Evolutionary conservation across 2,329 filamentous ascomycete genomes (phyloP), one percentile per base, ranked within the genome.

Genomic region (Penicillium sp.): DNA sequence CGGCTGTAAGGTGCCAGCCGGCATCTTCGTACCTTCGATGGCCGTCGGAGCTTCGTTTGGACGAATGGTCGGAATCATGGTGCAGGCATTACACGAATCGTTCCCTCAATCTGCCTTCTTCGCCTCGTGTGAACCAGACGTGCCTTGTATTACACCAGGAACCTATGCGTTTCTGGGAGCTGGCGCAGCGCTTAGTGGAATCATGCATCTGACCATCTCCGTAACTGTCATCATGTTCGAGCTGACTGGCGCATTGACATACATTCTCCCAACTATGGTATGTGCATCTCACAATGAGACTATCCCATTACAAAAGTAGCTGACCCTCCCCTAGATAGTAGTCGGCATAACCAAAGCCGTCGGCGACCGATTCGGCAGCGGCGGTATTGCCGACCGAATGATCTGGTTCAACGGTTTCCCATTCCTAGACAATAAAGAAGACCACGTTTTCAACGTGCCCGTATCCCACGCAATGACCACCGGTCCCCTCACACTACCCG

Each of bases 161-260:
- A 97, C 93, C 1, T 99, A 99, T 65, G 93, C 93, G 6, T 95
- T 99, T 60, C 78, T 99, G 0, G 93, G 93, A 35, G 93, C 93
- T 4, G 93, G 85, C 0, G 92, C 93, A 2, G 89, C 93, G 0
- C 77, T 99, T 19, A 92, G 88, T 67, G 93, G 93, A 9, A 96
- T 97, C 64, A 99, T 97, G 92, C 93, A 97, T 70, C 88, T 99
- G 55, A 96, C 92, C 0, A 84, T 99, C 13, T 95, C 91, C 0
- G 90, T 99, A 9, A 92, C 96, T 2, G 93, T 99, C 63, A 99
- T 99, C 70, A 97, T 99, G 93, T 97, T 97, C 64, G 93, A 99
- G 71, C 80, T 99, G 41, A 99, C 93, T 0, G 93, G 93, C n/a
- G 93, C 93, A 6, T 75, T 97, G 52, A 95, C 91, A 1, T 99